Evolutionary conservation across 129 eudicot species (phyloP), one percentile per base, ranked within the genome.

Genomic region (Logfia minima): DNA sequence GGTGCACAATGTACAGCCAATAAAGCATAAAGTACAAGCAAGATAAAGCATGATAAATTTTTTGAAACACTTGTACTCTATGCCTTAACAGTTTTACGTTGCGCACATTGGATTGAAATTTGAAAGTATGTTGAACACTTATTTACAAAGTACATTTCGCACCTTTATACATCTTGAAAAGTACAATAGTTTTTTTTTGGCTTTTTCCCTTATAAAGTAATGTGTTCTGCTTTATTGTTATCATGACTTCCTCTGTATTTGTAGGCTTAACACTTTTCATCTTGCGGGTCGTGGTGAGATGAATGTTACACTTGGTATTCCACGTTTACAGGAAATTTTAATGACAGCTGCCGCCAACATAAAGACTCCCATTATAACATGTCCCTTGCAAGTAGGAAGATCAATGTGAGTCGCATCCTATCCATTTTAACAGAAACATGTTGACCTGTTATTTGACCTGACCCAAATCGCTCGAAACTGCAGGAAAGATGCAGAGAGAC

Each of bases 281-380:
- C 97, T 91, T 79, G 99, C 99, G 35, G 99, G 99, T 23, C 92
- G 99, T 74, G 99, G 99, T 53, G 99, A 94, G 82, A 91, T 94
- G 99, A 94, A 94, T 81, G 99, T 94, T 2, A 94, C 99, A 45
- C 91, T 91, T 10, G 99, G 99, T 74, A 94, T 94, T 83, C 99
- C 99, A 52, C 97, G 99, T 82, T 86, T 94, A 22, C 99, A 94
- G 72, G 99, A 94, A 83, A 94, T 94, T 11, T 82, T 94, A 82
- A 94, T 87, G 96, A 94, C 96, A 4, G 99, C 99, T 18, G 80
- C 96, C 61, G 72, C 28, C 74, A 84, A 71, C 64, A 94, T 94
- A 34, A 94, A 87, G 86, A 94, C 99, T 83, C 99, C 99, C 41
- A 88, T 92, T 5, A 83, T 94, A 76, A 91, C 99, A 35, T 91